Percentiles rank a stretch among this genome's conserved stretches.
These are phyloP conservation scores for Erodium maritimum DNA, from an alignment of 345 rosid species.

Conservation along the genomic window DNA sequence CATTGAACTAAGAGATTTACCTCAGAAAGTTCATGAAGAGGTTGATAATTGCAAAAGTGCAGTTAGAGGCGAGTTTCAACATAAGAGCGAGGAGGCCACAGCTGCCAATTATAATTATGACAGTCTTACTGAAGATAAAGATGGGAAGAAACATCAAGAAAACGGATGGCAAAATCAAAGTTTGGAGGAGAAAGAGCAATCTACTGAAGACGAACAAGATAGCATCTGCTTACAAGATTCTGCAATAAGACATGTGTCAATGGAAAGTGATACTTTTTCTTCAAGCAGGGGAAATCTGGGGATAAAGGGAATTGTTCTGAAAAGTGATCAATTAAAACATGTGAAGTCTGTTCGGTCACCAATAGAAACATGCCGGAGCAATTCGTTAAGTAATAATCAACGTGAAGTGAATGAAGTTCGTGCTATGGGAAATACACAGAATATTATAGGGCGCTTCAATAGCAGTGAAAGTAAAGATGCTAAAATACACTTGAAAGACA, in stretches of 20 bases:
- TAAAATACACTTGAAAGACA: constrained; percentile 39
- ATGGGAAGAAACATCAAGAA: constrained; percentile 6
- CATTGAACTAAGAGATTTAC: constrained; percentile 13
- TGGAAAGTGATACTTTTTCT: constrained; percentile 11
- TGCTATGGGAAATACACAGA: constrained; percentile 13
- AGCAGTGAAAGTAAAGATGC: constrained; percentile 31
- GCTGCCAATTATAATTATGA: constrained; percentile 9
- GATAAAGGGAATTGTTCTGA: constrained; percentile 23
- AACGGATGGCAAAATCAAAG: not conserved
- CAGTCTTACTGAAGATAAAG: constrained; percentile 15
- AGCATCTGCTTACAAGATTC: not conserved
- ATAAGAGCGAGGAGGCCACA: constrained; percentile 6
- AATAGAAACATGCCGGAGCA: constrained; percentile 30
- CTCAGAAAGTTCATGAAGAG: constrained; percentile 15
- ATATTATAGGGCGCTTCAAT: constrained; percentile 15
- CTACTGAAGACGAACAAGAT: constrained; percentile 13
- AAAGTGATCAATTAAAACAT: constrained; percentile 38
- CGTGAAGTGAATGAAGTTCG: constrained; percentile 20
- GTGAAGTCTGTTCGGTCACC: constrained; percentile 58
- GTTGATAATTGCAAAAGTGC: constrained; percentile 9
- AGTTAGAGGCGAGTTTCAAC: not conserved
- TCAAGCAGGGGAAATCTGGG: constrained; percentile 15
- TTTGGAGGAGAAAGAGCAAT: constrained; percentile 18
- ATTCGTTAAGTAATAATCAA: constrained; percentile 16
- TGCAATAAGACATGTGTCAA: constrained; percentile 5